Evolutionary conservation across 495 filamentous ascomycete genomes (phyloP).

Genomic region (Aspergillus sclerotioniger): DNA sequence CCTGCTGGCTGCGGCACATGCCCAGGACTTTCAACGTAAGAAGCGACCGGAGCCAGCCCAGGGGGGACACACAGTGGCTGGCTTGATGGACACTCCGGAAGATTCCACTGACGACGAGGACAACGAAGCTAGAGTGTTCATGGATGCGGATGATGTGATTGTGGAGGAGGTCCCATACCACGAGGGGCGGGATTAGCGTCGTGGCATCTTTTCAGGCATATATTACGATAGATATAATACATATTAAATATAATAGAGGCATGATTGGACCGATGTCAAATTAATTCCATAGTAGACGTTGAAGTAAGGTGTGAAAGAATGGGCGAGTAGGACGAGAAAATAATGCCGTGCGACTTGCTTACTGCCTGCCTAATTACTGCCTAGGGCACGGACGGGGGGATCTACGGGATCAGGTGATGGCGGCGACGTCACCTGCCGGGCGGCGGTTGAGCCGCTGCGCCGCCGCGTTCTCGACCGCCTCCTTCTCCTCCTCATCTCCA

Average conservation of each 20-base stretch:
- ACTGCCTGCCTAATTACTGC: not conserved
- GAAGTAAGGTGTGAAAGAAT: too few species aligned
- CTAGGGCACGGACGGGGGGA: not conserved
- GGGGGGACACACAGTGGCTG: constrained; percentile 21
- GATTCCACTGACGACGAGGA: constrained; percentile 42
- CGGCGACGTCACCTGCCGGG: constrained; percentile 5
- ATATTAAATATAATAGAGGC: constrained; percentile 8
- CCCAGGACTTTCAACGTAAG: constrained; percentile 82
- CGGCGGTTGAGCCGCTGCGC: not conserved
- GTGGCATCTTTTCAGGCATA: constrained; percentile 4
- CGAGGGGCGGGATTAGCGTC: not conserved
- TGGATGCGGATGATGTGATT: constrained; percentile 16
- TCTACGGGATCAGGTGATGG: constrained; percentile 25
- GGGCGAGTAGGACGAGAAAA: too few species aligned
- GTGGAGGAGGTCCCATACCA: constrained; percentile 17
- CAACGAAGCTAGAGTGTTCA: constrained; percentile 12
- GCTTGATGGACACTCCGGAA: constrained; percentile 19
- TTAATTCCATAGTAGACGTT: too few species aligned
- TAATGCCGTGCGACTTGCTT: not conserved
- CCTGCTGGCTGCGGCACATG: constrained; percentile 71
- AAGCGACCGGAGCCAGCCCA: constrained; percentile 45
- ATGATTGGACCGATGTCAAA: too few species aligned
- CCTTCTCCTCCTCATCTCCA: not conserved
- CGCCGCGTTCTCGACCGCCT: constrained; percentile 3
- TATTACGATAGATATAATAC: constrained; percentile 8